Conservation (phyloP, 73 alveolate species). For the Loxodes magnus region DNA sequence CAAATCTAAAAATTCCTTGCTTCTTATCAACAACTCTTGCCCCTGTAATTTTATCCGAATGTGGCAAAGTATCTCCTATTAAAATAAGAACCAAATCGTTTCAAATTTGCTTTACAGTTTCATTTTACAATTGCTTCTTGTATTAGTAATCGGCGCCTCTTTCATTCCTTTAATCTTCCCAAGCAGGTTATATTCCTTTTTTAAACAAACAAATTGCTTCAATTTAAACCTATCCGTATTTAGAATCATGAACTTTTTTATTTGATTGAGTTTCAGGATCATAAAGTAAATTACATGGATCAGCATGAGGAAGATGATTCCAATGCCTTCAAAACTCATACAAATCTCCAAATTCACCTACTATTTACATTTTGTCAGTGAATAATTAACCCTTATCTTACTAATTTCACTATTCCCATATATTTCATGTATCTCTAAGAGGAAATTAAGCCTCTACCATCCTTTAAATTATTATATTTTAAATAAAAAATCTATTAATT, state of each 20-base stretch:
- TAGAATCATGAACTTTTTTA: background rate
- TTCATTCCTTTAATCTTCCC: slow-evolving; percentile 6
- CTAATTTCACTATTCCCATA: slow-evolving; percentile 9
- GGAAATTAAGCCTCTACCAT: slow-evolving; percentile 3
- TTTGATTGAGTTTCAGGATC: slow-evolving; percentile 8
- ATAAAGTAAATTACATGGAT: background rate
- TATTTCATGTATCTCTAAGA: background rate
- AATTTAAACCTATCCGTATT: background rate
- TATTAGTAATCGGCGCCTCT: background rate
- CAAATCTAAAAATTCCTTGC: slow-evolving; percentile 3
- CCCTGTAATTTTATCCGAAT: slow-evolving; percentile 4
- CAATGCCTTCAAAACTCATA: slow-evolving; percentile 13
- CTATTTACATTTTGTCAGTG: background rate
- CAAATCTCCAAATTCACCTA: slow-evolving; percentile 7
- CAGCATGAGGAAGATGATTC: slow-evolving; percentile 12
- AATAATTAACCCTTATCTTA: background rate
- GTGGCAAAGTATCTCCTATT: slow-evolving; percentile 6
- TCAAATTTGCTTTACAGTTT: slow-evolving; percentile 7
- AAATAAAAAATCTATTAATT: no score
- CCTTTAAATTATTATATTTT: no score
- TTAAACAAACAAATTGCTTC: slow-evolving; percentile 8
- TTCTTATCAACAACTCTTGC: slow-evolving; percentile 6
- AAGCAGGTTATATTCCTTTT: slow-evolving; percentile 12
- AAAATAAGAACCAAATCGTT: background rate
- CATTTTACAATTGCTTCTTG: background rate